Conservation (phyloP, 2,329 filamentous ascomycete species). For the Xylariales sp. region DNA sequence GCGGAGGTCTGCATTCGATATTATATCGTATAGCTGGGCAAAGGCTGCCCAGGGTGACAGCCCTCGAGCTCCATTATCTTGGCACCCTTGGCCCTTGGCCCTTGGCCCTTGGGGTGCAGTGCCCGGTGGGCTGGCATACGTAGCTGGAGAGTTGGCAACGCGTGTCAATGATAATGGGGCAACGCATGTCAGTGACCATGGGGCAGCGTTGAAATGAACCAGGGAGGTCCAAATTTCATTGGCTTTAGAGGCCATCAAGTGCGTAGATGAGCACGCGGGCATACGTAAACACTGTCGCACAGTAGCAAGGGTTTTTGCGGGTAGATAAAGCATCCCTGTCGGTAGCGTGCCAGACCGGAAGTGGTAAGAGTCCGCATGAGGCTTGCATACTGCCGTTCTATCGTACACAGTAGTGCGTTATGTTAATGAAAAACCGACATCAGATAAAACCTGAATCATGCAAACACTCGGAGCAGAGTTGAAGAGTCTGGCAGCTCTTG, state of each 20-base stretch:
- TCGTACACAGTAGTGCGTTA: no score
- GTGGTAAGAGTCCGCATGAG: constrained; percentile 5
- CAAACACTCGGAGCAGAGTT: no score
- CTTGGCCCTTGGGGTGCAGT: background rate
- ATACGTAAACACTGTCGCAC: constrained; percentile 9
- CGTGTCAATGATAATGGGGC: background rate
- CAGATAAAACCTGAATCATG: no score
- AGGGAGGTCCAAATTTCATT: no score
- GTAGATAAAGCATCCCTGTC: background rate
- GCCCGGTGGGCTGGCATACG: background rate
- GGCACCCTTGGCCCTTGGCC: no score
- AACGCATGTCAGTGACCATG: constrained; percentile 1
- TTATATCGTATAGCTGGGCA: no score
- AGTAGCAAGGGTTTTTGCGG: constrained; percentile 1
- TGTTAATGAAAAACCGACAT: no score
- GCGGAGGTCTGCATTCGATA: background rate
- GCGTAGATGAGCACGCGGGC: constrained; percentile 7
- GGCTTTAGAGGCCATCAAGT: no score
- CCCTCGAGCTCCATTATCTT: no score
- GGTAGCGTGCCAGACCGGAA: constrained; percentile 1
- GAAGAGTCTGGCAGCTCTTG: no score
- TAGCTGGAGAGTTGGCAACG: background rate
- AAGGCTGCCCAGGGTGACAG: no score
- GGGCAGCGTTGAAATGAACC: no score
- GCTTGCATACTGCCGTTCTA: constrained; percentile 8